Evolutionary conservation across 768 basidiomycete genomes (phyloP).

Genomic region (Thelephora ganbajun): DNA sequence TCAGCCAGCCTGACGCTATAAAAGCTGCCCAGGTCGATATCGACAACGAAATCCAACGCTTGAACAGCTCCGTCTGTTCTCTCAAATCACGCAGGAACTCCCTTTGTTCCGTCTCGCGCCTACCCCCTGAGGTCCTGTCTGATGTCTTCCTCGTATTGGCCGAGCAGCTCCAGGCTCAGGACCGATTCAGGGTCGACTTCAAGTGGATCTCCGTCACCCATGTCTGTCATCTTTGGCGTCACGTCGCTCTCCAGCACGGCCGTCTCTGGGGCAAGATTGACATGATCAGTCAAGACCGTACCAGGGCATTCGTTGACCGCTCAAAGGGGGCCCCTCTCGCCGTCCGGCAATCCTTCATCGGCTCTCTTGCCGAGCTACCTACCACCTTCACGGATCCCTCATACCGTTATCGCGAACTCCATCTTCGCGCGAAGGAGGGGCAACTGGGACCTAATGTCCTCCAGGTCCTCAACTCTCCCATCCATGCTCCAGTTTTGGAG

Average conservation of each 20-base stretch:
- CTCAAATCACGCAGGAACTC: conserved; percentile 3
- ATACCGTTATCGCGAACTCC: not conserved
- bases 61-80: not conserved
- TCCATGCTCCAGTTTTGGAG: conserved; percentile 2
- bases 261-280: conserved; percentile 3
- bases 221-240: conserved; percentile 5
- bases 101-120: not conserved
- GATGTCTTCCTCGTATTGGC: conserved; percentile 3
- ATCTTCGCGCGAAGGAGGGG: not conserved
- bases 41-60: conserved; percentile 3
- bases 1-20: not conserved
- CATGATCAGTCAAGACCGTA: not conserved
- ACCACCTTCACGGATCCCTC: not conserved
- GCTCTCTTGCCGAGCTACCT: not conserved
- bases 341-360: not conserved
- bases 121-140: conserved; percentile 5
- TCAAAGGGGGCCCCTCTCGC: conserved; percentile 3
- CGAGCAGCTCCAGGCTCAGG: not conserved
- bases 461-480: not conserved
- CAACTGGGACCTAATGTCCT: not conserved
- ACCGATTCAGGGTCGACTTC: not conserved
- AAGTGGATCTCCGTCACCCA: conserved; percentile 1
- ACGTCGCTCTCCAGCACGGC: conserved; percentile 1
- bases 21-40: not conserved
- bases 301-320: not conserved